Conservation (phyloP, 75 land plant genomes). For the Azolla pinnata region DNA sequence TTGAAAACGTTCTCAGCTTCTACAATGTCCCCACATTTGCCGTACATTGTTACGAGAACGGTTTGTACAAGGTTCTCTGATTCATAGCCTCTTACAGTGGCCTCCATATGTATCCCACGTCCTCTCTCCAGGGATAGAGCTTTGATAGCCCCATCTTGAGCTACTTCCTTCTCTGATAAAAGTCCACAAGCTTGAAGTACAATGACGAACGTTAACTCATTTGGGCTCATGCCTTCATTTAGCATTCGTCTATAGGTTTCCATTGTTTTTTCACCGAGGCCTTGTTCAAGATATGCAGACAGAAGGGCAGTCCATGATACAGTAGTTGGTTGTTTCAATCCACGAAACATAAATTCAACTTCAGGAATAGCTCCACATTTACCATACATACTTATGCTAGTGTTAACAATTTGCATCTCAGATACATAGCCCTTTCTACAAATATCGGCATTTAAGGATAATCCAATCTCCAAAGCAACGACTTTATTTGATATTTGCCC, state of each 20-base stretch:
- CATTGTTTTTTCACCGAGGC: not conserved
- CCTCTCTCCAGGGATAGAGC: conserved; percentile 1
- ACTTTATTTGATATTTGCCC: too few relatives aligned
- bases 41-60: conserved; percentile 5
- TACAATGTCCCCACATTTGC: conserved; percentile 6
- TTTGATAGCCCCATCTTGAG: not conserved
- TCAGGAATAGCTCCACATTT: conserved; percentile 3
- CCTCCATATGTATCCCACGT: not conserved
- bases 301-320: conserved; percentile 4
- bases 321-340: not conserved
- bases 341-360: not conserved
- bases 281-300: conserved; percentile 2
- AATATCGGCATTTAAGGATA: not conserved
- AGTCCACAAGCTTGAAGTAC: conserved; percentile 2
- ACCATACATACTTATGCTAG: not conserved
- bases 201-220: not conserved
- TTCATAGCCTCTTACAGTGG: not conserved
- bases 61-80: not conserved
- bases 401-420: not conserved
- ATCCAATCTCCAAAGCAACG: not conserved
- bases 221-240: not conserved
- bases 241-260: not conserved
- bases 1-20: conserved; percentile 8
- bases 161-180: not conserved
- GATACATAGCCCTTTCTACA: not conserved